Conservation (phyloP, 2,329 filamentous ascomycete species). For the Aureobasidium pullulans region DNA sequence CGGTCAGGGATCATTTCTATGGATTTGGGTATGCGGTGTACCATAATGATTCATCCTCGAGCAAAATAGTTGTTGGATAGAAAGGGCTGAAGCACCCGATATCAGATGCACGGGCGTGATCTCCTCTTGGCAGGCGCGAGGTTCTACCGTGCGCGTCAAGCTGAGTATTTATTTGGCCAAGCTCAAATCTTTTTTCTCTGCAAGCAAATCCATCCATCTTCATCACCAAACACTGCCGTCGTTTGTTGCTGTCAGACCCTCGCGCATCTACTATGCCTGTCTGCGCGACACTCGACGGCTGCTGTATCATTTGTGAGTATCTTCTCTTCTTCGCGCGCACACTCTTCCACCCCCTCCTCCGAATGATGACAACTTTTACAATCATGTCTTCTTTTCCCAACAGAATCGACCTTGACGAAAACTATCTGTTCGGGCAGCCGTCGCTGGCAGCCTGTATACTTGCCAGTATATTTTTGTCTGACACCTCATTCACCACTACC, state of each 20-base stretch:
- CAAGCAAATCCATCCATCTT: background rate
- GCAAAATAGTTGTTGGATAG: too few species aligned
- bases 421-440: constrained; percentile 58
- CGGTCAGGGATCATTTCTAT: background rate
- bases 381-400: constrained; percentile 77
- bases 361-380: constrained; percentile 65
- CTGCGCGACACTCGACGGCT: background rate
- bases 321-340: constrained; percentile 3
- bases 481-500: constrained; percentile 31
- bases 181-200: background rate
- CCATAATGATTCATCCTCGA: too few species aligned
- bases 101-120: background rate
- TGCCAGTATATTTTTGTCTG: constrained; percentile 82
- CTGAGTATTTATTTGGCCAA: background rate
- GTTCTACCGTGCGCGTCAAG: background rate
- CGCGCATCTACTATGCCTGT: constrained; percentile 4
- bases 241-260: background rate
- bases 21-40: too few species aligned
- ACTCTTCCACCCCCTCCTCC: constrained; percentile 19
- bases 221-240: background rate
- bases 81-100: background rate
- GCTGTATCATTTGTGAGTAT: constrained; percentile 4
- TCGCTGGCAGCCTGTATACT: constrained; percentile 69
- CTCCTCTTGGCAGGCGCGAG: background rate
- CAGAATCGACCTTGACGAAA: constrained; percentile 85